A percentile compares a stretch with the other conserved stretches of the same genome.
Evolutionary conservation across 2,329 filamentous ascomycete genomes (phyloP).

Genomic region (Fusarium marasasianum): DNA sequence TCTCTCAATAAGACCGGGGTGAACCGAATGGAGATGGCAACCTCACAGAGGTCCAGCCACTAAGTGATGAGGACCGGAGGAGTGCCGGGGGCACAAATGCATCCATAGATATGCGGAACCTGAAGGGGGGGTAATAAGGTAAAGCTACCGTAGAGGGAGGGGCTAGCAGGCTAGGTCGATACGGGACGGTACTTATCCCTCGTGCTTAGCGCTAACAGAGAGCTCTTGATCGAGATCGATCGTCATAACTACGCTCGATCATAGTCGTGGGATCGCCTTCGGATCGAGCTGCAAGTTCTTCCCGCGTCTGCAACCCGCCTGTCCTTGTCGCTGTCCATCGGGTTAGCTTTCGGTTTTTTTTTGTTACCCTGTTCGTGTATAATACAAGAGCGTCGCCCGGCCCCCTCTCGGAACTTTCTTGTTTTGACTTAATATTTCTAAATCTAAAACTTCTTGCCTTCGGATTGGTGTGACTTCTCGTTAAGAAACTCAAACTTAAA

Average conservation of each 20-base stretch:
- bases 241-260: conserved; percentile 42
- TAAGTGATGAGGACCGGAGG: conserved; percentile 14
- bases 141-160: neutral
- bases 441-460: neutral
- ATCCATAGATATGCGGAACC: conserved; percentile 9
- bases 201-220: conserved; percentile 35
- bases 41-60: neutral
- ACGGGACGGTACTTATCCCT: conserved; percentile 36
- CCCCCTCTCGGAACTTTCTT: neutral
- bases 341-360: conserved; percentile 15
- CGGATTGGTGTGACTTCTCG: neutral
- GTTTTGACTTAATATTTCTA: neutral
- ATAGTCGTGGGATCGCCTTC: conserved; percentile 34
- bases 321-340: conserved; percentile 18
- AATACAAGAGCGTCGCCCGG: conserved; percentile 13
- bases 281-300: conserved; percentile 36
- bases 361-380: conserved; percentile 21
- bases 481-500: neutral
- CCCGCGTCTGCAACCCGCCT: conserved; percentile 6
- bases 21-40: neutral
- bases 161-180: conserved; percentile 15
- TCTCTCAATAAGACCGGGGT: conserved; percentile 5
- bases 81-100: conserved; percentile 8
- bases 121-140: neutral
- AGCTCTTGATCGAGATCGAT: conserved; percentile 45